These are phyloP conservation scores for Paraconiothyrium brasiliense DNA, from an alignment of 2,329 filamentous ascomycete species.

Conservation along the genomic window DNA sequence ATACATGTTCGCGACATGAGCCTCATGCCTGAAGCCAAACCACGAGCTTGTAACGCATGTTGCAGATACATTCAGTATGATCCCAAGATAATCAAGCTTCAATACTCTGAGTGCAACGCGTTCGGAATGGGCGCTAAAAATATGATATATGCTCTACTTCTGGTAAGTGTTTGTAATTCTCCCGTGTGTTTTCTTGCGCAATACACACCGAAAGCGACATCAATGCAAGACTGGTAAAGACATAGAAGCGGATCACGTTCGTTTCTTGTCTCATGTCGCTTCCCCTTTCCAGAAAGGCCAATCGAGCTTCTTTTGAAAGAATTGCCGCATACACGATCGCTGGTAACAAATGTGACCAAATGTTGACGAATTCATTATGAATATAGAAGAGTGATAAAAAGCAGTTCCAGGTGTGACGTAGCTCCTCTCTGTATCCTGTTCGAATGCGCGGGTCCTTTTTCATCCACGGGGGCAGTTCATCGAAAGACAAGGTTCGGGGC, in stretches of 20 bases:
- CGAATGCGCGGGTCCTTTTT: constrained; percentile 13
- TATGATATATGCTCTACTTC: constrained; percentile 13
- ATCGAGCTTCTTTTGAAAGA: not conserved
- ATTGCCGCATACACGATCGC: constrained; percentile 1
- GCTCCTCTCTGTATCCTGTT: constrained; percentile 9
- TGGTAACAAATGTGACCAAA: constrained; percentile 14
- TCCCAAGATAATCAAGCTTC: constrained; percentile 25
- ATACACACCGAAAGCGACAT: constrained; percentile 14
- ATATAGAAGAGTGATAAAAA: constrained; percentile 14
- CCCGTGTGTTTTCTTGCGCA: not conserved
- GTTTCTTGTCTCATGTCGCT: not conserved
- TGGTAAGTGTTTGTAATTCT: not conserved
- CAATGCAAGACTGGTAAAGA: not conserved
- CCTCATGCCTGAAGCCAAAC: constrained; percentile 17
- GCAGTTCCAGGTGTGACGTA: not conserved
- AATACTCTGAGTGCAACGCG: constrained; percentile 9
- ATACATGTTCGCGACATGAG: constrained; percentile 1
- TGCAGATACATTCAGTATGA: constrained; percentile 17
- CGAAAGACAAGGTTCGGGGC: constrained; percentile 8
- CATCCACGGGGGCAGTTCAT: constrained; percentile 15
- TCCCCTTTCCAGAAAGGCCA: not conserved
- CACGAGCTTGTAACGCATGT: constrained; percentile 20
- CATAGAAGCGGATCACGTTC: constrained; percentile 3
- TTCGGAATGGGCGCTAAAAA: constrained; percentile 17
- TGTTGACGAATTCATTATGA: constrained; percentile 16